Evolutionary conservation across 78 protist species (phyloP).

Genomic region (Polysphondylium violaceum): DNA sequence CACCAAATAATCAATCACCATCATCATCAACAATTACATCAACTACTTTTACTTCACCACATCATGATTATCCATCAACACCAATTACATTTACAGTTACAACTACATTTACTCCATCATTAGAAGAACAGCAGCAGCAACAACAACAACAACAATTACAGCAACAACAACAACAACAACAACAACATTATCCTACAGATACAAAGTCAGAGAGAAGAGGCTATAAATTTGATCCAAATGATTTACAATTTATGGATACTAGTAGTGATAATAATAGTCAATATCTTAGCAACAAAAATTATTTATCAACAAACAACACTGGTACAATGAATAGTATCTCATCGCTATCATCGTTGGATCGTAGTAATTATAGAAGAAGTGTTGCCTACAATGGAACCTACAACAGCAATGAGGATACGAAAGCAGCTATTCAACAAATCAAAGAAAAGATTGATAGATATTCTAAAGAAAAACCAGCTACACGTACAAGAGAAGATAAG

Average conservation of each 20-base stretch:
- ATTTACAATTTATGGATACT: slow-evolving; percentile 15
- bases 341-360: not conserved
- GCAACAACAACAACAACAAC: slow-evolving; percentile 31
- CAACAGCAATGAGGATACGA: slow-evolving; percentile 27
- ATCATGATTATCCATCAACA: slow-evolving; percentile 30
- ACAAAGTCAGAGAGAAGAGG: slow-evolving; percentile 25
- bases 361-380: slow-evolving; percentile 35
- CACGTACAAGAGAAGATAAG: slow-evolving; percentile 29
- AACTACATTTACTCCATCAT: slow-evolving; percentile 50
- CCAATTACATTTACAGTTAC: slow-evolving; percentile 79
- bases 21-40: slow-evolving; percentile 53
- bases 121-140: slow-evolving; percentile 1
- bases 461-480: slow-evolving; percentile 19
- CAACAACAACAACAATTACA: slow-evolving; percentile 15
- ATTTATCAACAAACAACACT: slow-evolving; percentile 3
- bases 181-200: not conserved
- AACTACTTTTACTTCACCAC: slow-evolving; percentile 72
- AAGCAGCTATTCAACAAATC: slow-evolving; percentile 67
- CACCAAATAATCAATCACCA: slow-evolving; percentile 16
- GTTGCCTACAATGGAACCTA: slow-evolving; percentile 8
- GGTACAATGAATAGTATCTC: slow-evolving; percentile 1
- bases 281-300: slow-evolving; percentile 17
- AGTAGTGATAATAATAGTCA: slow-evolving; percentile 1
- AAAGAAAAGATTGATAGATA: slow-evolving; percentile 69
- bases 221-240: slow-evolving; percentile 28